phyloP scores from a whole-genome alignment of 2,329 filamentous ascomycete species.

The Beauveria caledonica region DNA sequence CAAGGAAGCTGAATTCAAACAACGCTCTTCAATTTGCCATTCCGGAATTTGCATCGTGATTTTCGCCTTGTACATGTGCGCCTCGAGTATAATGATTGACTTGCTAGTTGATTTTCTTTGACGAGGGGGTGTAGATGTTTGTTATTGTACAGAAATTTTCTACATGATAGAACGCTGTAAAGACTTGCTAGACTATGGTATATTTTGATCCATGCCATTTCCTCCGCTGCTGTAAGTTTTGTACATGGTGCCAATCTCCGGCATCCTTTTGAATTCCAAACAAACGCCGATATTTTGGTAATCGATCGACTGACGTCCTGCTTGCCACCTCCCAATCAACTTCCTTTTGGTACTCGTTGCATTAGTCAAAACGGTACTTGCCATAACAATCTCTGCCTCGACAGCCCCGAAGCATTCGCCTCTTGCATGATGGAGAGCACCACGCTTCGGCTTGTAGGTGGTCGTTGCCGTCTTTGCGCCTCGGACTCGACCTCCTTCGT shows the following conservation, averaged over 20 bases:
- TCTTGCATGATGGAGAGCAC: too few relatives aligned
- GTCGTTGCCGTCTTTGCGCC: too few relatives aligned
- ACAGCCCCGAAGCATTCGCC: too few relatives aligned
- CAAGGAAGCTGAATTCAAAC: neutral
- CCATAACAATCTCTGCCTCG: too few relatives aligned
- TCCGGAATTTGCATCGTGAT: neutral
- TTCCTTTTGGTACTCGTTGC: neutral
- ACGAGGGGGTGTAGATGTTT: neutral
- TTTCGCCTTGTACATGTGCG: neutral
- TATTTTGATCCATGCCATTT: neutral
- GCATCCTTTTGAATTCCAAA: neutral
- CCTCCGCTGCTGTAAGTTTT: neutral
- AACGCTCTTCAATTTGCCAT: neutral
- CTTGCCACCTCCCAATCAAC: too few relatives aligned
- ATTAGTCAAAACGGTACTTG: too few relatives aligned
- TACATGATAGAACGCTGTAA: conserved; percentile 1
- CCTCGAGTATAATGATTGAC: too few relatives aligned
- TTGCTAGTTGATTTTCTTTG: too few relatives aligned
- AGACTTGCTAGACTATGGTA: neutral
- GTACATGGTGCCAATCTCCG: neutral
- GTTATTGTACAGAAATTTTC: neutral
- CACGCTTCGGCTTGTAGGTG: too few relatives aligned
- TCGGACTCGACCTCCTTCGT: too few relatives aligned
- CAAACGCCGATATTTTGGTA: neutral
- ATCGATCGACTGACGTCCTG: neutral